These are phyloP conservation scores for Pichia sp. DNA, from an alignment of 1,139 yeast genomes.

Conservation along the genomic window DNA sequence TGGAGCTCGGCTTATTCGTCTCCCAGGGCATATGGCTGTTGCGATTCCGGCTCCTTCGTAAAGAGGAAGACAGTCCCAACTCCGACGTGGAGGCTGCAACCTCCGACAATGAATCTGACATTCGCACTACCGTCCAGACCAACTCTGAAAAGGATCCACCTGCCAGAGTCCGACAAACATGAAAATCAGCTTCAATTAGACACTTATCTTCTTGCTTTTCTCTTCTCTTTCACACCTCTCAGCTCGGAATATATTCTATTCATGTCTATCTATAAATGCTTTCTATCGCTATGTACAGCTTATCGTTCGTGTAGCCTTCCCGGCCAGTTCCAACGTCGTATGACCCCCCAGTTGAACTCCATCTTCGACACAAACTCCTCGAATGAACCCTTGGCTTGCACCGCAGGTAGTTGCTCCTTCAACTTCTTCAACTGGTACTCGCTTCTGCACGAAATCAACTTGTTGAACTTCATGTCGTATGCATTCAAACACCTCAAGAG, in stretches of 20 bases:
- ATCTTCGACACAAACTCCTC: conserved; percentile 22
- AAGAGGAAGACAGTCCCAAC: neutral
- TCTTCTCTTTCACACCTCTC: too few species aligned
- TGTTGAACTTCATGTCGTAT: conserved; percentile 28
- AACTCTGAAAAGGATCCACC: too few species aligned
- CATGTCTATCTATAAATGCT: neutral
- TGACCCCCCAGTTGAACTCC: conserved; percentile 28
- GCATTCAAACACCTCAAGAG: conserved; percentile 41
- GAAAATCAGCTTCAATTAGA: too few species aligned
- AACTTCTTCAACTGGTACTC: conserved; percentile 25
- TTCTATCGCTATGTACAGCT: neutral
- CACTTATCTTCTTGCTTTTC: too few species aligned
- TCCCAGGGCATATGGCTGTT: conserved; percentile 49
- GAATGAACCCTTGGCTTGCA: conserved; percentile 22
- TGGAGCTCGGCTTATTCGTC: conserved; percentile 48
- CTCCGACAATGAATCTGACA: too few species aligned
- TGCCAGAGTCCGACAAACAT: too few species aligned
- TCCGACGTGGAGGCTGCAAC: too few species aligned
- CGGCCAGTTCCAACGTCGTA: conserved; percentile 31
- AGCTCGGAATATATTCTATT: neutral
- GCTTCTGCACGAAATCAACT: conserved; percentile 30
- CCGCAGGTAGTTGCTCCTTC: conserved; percentile 16
- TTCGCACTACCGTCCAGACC: too few species aligned
- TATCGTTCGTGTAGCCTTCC: conserved; percentile 7
- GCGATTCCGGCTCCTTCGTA: conserved; percentile 29